phyloP scores from a whole-genome alignment of 2,329 filamentous ascomycete species.

The Paramyrothecium sp. region DNA sequence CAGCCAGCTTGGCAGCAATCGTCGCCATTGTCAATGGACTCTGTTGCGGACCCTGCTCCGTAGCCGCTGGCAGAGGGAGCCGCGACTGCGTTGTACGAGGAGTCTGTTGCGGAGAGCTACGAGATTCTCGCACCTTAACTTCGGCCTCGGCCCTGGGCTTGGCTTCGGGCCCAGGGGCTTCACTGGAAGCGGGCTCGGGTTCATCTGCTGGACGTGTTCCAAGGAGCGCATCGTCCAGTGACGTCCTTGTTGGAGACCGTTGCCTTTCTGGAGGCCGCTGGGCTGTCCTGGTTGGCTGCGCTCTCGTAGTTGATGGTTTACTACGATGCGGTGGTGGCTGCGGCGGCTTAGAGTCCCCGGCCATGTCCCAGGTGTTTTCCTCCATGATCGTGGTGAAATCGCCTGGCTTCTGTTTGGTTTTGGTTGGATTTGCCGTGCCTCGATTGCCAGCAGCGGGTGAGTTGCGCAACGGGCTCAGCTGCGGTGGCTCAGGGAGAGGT shows the following conservation, averaged over 20 bases:
- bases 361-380: conserved; percentile 44
- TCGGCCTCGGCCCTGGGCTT: neutral
- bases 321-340: conserved; percentile 26
- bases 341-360: conserved; percentile 23
- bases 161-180: neutral
- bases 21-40: conserved; percentile 60
- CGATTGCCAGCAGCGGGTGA: conserved; percentile 50
- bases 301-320: neutral
- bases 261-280: conserved; percentile 9
- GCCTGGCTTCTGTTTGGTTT: conserved; percentile 28
- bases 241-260: conserved; percentile 25
- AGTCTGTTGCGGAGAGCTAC: conserved; percentile 12
- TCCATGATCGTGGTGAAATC: conserved; percentile 46
- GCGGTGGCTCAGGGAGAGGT: conserved; percentile 45
- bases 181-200: neutral
- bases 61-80: conserved; percentile 29
- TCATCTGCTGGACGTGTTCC: neutral
- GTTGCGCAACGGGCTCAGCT: conserved; percentile 51
- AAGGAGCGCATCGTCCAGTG: conserved; percentile 31
- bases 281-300: conserved; percentile 3
- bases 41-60: conserved; percentile 44
- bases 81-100: conserved; percentile 17
- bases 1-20: conserved; percentile 63
- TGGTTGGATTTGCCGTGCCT: conserved; percentile 23
- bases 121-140: conserved; percentile 4